These are phyloP conservation scores for Blastocystis sp. DNA, from an alignment of 352 stramenopile genomes.

Conservation along the genomic window DNA sequence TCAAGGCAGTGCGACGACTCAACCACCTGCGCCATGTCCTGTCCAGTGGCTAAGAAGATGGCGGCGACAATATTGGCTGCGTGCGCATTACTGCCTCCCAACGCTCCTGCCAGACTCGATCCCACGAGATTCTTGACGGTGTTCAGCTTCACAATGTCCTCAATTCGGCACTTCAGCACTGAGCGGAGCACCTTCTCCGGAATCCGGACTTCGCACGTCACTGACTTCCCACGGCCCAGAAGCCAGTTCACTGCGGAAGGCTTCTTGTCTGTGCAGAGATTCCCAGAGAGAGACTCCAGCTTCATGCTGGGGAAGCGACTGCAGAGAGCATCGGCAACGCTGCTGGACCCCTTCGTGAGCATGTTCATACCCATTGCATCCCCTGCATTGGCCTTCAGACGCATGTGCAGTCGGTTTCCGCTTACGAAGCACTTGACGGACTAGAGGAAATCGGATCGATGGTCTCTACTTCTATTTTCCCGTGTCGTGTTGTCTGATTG, in stretches of 20 bases:
- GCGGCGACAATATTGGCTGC: conserved; percentile 83
- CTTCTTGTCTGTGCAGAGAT: conserved; percentile 88
- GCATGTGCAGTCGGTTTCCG: conserved; percentile 79
- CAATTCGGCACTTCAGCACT: conserved; percentile 78
- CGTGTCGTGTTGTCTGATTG: conserved; percentile 80
- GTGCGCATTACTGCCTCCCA: conserved; percentile 84
- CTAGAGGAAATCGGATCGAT: background rate
- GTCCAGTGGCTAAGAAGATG: conserved; percentile 81
- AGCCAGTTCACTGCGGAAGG: conserved; percentile 84
- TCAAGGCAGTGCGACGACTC: conserved; percentile 82
- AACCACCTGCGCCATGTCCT: conserved; percentile 84
- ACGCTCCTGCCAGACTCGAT: conserved; percentile 75
- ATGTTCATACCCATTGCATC: conserved; percentile 91
- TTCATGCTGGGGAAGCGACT: conserved; percentile 71
- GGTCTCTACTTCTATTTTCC: conserved; percentile 69
- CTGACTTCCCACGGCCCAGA: conserved; percentile 78
- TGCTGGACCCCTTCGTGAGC: conserved; percentile 79
- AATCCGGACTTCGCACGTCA: conserved; percentile 79
- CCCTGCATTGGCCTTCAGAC: conserved; percentile 77
- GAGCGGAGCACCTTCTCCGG: conserved; percentile 72
- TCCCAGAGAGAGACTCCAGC: conserved; percentile 77
- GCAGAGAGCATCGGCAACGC: conserved; percentile 73
- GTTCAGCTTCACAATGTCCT: conserved; percentile 78
- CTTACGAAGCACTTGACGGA: conserved; percentile 72
- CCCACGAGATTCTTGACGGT: conserved; percentile 81